phyloP scores from a whole-genome alignment of 768 basidiomycete genomes.

The Boletellus sp. region DNA sequence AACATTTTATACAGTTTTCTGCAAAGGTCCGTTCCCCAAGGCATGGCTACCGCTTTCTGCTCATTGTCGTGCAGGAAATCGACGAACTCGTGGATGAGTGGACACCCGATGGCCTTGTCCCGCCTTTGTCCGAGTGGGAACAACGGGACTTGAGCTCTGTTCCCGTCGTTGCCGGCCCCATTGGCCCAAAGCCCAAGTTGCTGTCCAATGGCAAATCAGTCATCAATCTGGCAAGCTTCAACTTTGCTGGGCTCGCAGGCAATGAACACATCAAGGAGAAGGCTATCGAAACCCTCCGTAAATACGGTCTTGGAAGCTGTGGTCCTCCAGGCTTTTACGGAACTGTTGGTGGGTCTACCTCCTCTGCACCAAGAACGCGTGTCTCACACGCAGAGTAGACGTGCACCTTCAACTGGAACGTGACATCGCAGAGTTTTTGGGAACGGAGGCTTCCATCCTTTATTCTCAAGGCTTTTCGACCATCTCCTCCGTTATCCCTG shows the following conservation, averaged over 20 bases:
- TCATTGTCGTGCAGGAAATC: slow-evolving; percentile 65
- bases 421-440: slow-evolving; percentile 87
- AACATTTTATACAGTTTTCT: slow-evolving; percentile 86
- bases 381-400: slow-evolving; percentile 45
- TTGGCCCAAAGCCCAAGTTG: slow-evolving; percentile 81
- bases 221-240: slow-evolving; percentile 83
- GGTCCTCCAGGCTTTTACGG: slow-evolving; percentile 98
- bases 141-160: slow-evolving; percentile 66
- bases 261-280: slow-evolving; percentile 84
- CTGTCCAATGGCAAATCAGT: slow-evolving; percentile 68
- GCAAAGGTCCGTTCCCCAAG: slow-evolving; percentile 65
- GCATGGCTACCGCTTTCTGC: neutral
- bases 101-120: slow-evolving; percentile 79
- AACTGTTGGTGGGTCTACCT: slow-evolving; percentile 66
- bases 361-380: neutral
- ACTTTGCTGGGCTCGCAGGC: slow-evolving; percentile 87
- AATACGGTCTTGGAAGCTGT: slow-evolving; percentile 92
- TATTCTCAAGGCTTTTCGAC: slow-evolving; percentile 94
- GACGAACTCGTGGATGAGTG: slow-evolving; percentile 96
- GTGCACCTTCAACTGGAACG: slow-evolving; percentile 88
- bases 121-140: slow-evolving; percentile 56
- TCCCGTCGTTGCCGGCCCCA: slow-evolving; percentile 75
- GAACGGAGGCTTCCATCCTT: slow-evolving; percentile 83
- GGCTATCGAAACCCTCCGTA: slow-evolving; percentile 77
- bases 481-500: slow-evolving; percentile 90